Conservation (phyloP, 805 yeast species). For the Myxozyma neotropica region DNA sequence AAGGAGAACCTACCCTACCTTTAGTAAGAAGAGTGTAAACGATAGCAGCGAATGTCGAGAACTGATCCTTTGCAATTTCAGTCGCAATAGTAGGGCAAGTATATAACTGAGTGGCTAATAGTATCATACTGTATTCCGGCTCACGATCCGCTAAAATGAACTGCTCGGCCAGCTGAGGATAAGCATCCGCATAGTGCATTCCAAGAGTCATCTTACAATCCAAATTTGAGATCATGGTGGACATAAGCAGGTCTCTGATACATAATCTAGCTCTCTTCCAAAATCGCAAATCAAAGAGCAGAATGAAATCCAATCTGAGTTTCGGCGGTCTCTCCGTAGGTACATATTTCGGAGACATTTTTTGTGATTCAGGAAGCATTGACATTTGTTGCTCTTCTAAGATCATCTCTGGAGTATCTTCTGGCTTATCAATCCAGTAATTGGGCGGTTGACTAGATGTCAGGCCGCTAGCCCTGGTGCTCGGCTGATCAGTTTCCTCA, state of each 20-base stretch:
- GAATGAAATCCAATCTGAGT: constrained; percentile 41
- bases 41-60: constrained; percentile 62
- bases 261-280: constrained; percentile 64
- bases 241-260: constrained; percentile 66
- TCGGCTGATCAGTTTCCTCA: background rate
- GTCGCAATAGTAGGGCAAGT: constrained; percentile 84
- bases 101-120: constrained; percentile 80
- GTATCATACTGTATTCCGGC: constrained; percentile 77
- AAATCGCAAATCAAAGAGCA: constrained; percentile 67
- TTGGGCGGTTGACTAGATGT: background rate
- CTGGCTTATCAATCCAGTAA: constrained; percentile 12
- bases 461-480: background rate
- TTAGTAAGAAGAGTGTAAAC: constrained; percentile 64
- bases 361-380: background rate
- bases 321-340: background rate
- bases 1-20: constrained; percentile 53
- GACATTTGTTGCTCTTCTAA: background rate
- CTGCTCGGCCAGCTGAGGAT: constrained; percentile 72
- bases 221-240: constrained; percentile 63
- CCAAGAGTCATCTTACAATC: constrained; percentile 61
- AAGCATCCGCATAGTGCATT: constrained; percentile 80
- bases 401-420: constrained; percentile 1
- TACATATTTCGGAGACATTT: constrained; percentile 3
- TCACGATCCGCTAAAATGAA: constrained; percentile 78
- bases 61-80: constrained; percentile 60